These are phyloP conservation scores for Tuber magnatum DNA, from an alignment of 495 filamentous ascomycete genomes.

Conservation along the genomic window DNA sequence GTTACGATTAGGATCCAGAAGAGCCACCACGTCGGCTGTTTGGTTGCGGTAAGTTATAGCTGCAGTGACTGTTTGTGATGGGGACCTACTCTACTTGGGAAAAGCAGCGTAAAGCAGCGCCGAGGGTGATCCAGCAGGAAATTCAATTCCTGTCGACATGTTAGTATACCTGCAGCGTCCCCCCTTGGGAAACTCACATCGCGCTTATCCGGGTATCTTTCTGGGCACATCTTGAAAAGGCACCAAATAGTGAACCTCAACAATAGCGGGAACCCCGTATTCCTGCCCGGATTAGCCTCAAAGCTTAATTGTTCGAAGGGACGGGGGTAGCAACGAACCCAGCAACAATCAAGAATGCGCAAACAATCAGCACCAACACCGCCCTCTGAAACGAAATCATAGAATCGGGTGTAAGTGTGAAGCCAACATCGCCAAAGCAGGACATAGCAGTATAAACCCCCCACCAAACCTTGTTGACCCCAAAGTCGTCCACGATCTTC, in stretches of 20 bases:
- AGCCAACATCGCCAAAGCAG: constrained; percentile 80
- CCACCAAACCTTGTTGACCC: constrained; percentile 73
- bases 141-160: constrained; percentile 57
- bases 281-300: constrained; percentile 45
- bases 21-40: constrained; percentile 71
- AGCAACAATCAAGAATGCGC: constrained; percentile 76
- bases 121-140: constrained; percentile 92
- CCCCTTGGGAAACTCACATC: constrained; percentile 20
- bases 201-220: constrained; percentile 45
- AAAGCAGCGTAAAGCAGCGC: constrained; percentile 88
- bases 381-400: constrained; percentile 80
- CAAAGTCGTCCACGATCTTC: constrained; percentile 52
- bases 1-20: constrained; percentile 68
- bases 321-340: constrained; percentile 38
- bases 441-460: constrained; percentile 76
- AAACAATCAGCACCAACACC: constrained; percentile 63
- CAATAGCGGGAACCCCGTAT: constrained; percentile 91
- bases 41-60: constrained; percentile 3
- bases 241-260: constrained; percentile 84
- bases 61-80: not conserved
- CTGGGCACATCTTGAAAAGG: constrained; percentile 48
- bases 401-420: constrained; percentile 81
- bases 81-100: constrained; percentile 64
- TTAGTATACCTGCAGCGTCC: not conserved
- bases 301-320: not conserved